Conservation (phyloP, 2,329 filamentous ascomycete genomes). For the Fusarium agapanthi region DNA sequence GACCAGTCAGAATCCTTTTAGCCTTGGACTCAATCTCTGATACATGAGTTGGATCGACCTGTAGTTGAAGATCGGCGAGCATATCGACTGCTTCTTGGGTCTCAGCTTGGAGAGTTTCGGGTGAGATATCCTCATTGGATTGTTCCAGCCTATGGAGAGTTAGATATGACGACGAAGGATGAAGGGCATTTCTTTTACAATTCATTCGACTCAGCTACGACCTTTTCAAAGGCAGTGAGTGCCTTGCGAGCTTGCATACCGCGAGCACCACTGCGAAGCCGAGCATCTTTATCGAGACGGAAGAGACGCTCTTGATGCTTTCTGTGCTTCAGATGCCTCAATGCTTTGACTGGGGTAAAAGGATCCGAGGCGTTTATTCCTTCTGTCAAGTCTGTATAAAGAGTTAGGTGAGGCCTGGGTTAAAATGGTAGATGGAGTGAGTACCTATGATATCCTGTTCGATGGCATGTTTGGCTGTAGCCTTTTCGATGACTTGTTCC, state of each 20-base stretch:
- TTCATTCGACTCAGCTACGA: constrained; percentile 64
- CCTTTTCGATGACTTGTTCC: constrained; percentile 72
- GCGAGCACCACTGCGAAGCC: constrained; percentile 76
- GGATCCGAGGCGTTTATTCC: constrained; percentile 67
- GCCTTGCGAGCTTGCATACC: constrained; percentile 81
- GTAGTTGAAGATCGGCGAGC: constrained; percentile 73
- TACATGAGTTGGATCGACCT: constrained; percentile 72
- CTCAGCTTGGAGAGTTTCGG: constrained; percentile 67
- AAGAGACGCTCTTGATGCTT: constrained; percentile 71
- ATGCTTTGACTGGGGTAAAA: constrained; percentile 65
- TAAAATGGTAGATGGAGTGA: not conserved
- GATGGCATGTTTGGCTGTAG: constrained; percentile 64
- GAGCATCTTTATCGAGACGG: constrained; percentile 76
- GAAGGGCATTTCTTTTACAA: constrained; percentile 50
- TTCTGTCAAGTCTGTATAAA: constrained; percentile 60
- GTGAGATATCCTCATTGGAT: constrained; percentile 63
- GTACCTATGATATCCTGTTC: constrained; percentile 68
- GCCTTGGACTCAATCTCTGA: constrained; percentile 72
- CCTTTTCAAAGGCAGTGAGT: constrained; percentile 73
- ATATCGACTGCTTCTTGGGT: constrained; percentile 75
- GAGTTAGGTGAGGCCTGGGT: not conserved
- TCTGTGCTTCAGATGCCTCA: constrained; percentile 70
- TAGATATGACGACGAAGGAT: not conserved
- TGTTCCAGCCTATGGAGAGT: constrained; percentile 55
- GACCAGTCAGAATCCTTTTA: constrained; percentile 70